Percentiles rank a stretch among this genome's conserved stretches.
Conservation (phyloP, 148 eudicot species). For the Silene conica region DNA sequence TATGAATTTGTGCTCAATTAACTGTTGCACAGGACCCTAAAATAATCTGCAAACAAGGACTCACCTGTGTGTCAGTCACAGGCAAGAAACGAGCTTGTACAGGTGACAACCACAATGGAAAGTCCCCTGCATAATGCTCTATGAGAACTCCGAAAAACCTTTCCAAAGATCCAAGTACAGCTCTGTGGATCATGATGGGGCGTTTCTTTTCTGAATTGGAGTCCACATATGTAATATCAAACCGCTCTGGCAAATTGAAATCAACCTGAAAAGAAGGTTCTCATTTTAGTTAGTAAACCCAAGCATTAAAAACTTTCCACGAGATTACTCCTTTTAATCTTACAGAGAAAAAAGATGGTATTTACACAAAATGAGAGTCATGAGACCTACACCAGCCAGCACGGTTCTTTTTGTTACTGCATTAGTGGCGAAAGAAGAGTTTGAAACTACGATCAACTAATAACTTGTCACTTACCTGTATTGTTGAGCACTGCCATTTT, state of each 20-base stretch:
- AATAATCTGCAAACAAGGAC: neutral
- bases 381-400: neutral
- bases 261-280: slow-evolving; percentile 58
- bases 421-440: neutral
- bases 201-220: slow-evolving; percentile 80
- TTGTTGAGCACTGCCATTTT: slow-evolving; percentile 98
- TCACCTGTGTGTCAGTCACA: slow-evolving; percentile 87
- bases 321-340: neutral
- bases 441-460: neutral
- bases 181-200: slow-evolving; percentile 98
- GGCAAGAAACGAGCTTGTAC: slow-evolving; percentile 87
- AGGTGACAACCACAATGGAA: slow-evolving; percentile 95
- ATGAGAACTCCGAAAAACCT: slow-evolving; percentile 96
- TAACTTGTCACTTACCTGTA: slow-evolving; percentile 48
- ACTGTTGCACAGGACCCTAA: neutral
- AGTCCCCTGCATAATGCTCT: slow-evolving; percentile 98
- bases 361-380: neutral
- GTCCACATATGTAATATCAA: slow-evolving; percentile 90
- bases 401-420: neutral
- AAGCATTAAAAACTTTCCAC: neutral
- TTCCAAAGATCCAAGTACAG: slow-evolving; percentile 95
- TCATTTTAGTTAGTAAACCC: slow-evolving; percentile 2
- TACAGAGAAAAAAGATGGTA: neutral
- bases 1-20: neutral
- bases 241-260: slow-evolving; percentile 91